These are phyloP conservation scores for Eurotiales sp. DNA, from an alignment of 2,329 filamentous ascomycete species.

Conservation along the genomic window DNA sequence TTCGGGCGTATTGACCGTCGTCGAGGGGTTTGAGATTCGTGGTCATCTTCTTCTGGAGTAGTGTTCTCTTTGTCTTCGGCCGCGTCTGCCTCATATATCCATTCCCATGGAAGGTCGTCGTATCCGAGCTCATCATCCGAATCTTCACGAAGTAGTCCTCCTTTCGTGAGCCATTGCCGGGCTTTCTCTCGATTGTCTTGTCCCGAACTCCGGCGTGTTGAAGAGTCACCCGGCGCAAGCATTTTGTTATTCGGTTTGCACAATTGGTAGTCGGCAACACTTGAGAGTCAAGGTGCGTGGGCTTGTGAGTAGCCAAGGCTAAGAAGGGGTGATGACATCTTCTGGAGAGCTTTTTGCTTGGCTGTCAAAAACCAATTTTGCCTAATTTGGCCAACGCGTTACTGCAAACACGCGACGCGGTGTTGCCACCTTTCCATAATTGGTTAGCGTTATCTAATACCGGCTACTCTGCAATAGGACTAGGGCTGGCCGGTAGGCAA, in stretches of 20 bases:
- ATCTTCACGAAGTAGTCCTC: constrained; percentile 68
- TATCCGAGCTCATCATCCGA: constrained; percentile 82
- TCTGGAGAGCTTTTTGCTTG: background rate
- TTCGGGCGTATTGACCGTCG: constrained; percentile 28
- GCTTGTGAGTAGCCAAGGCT: background rate
- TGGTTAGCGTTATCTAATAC: no score
- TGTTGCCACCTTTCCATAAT: background rate
- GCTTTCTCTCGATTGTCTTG: constrained; percentile 34
- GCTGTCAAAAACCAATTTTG: constrained; percentile 7
- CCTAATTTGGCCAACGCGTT: constrained; percentile 8
- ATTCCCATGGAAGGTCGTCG: constrained; percentile 73
- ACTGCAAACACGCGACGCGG: constrained; percentile 4
- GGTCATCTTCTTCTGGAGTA: constrained; percentile 17
- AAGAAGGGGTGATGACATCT: background rate
- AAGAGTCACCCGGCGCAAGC: background rate
- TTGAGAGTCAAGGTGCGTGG: background rate
- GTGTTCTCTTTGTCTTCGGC: constrained; percentile 21
- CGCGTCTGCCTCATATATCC: constrained; percentile 58
- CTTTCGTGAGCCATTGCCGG: constrained; percentile 52
- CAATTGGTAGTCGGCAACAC: background rate
- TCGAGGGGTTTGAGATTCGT: constrained; percentile 23
- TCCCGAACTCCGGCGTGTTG: constrained; percentile 10
- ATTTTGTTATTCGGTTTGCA: constrained; percentile 1
- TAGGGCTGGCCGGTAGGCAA: no score
- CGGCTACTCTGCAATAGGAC: background rate